Evolutionary conservation across 2,329 filamentous ascomycete species (phyloP).

Genomic region (Corynespora cassiicola): DNA sequence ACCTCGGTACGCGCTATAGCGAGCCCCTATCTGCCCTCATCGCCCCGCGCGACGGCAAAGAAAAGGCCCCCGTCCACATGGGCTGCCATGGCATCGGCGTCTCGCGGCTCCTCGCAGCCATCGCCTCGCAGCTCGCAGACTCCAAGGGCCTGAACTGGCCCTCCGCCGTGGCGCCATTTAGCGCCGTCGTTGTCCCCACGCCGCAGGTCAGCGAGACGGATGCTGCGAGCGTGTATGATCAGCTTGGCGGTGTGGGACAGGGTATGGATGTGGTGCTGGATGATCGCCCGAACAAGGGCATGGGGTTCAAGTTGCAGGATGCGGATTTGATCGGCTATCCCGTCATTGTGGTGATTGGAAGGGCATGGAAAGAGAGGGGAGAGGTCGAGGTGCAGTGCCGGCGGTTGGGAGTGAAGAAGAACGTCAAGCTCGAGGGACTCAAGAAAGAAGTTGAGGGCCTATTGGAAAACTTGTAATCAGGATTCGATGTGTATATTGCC

Average conservation of each 20-base stretch:
- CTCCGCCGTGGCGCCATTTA: constrained; percentile 81
- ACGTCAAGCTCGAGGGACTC: constrained; percentile 61
- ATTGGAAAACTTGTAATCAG: constrained; percentile 26
- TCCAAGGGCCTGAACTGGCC: constrained; percentile 82
- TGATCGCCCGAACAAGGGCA: constrained; percentile 57
- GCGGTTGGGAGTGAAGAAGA: constrained; percentile 66
- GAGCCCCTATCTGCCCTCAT: constrained; percentile 73
- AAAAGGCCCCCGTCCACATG: constrained; percentile 76
- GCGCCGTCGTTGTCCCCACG: constrained; percentile 70
- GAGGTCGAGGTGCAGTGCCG: constrained; percentile 81
- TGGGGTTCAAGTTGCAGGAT: constrained; percentile 89
- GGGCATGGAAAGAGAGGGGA: constrained; percentile 36
- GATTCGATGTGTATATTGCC: too few relatives aligned
- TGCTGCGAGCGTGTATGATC: constrained; percentile 69
- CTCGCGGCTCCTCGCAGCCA: constrained; percentile 85
- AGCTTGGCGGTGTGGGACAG: constrained; percentile 43
- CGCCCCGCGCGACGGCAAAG: constrained; percentile 46
- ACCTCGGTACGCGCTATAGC: constrained; percentile 89
- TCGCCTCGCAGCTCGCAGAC: constrained; percentile 78
- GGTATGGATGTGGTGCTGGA: constrained; percentile 43
- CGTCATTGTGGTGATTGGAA: constrained; percentile 77
- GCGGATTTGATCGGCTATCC: constrained; percentile 91
- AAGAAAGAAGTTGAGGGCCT: constrained; percentile 46
- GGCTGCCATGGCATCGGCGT: constrained; percentile 96
- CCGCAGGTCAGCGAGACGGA: constrained; percentile 53